These are phyloP conservation scores for Gossypium lobatum DNA, from an alignment of 441 rosid species.

Conservation along the genomic window DNA sequence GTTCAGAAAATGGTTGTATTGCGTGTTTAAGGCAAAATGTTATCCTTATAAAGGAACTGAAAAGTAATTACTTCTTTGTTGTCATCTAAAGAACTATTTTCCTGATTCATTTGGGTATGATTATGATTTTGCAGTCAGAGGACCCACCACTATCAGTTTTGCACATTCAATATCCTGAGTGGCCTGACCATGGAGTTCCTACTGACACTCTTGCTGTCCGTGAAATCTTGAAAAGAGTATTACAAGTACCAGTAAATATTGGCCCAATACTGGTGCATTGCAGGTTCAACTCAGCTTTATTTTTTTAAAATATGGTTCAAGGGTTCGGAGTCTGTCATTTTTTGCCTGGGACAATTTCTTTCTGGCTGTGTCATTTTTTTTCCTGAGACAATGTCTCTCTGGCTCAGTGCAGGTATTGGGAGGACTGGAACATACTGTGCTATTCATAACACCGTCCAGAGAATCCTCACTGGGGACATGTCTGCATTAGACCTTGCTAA, in stretches of 20 bases:
- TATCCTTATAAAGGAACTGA: background rate
- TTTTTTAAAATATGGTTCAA: background rate
- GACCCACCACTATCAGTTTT: constrained; percentile 56
- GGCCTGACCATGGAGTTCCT: constrained; percentile 99
- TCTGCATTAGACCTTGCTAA: constrained; percentile 65
- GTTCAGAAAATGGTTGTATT: background rate
- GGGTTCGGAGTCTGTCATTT: background rate
- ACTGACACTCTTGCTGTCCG: constrained; percentile 63
- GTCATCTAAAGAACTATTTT: background rate
- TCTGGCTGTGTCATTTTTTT: constrained; percentile 3
- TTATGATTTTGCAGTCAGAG: constrained; percentile 39
- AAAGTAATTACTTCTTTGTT: background rate
- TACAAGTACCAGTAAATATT: constrained; percentile 47
- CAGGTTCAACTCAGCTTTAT: constrained; percentile 53
- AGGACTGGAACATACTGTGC: constrained; percentile 93
- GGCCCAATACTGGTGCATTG: constrained; percentile 93
- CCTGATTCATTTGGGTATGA: background rate
- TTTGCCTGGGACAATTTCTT: constrained; percentile 19
- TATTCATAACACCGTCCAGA: constrained; percentile 80
- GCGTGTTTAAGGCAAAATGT: background rate
- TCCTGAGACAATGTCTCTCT: constrained; percentile 24
- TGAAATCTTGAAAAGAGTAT: constrained; percentile 63
- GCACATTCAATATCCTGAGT: constrained; percentile 81
- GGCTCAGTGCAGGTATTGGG: constrained; percentile 90
- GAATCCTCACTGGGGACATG: constrained; percentile 81